These are phyloP conservation scores for Oryza brachyantha DNA, from an alignment of 176 grass and related monocot genomes.

Conservation along the genomic window DNA sequence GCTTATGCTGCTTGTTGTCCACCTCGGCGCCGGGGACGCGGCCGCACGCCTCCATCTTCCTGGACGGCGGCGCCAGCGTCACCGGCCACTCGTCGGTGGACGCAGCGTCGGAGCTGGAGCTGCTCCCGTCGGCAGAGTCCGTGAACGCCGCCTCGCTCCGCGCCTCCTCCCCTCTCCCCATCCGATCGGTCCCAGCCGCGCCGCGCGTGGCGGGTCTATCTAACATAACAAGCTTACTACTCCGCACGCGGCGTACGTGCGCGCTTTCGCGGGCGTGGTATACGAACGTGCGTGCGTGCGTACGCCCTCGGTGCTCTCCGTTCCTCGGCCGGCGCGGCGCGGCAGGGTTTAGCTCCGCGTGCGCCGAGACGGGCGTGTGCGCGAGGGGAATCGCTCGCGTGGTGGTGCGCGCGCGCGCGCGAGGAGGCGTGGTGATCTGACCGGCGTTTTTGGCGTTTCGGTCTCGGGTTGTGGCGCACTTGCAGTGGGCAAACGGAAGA, in stretches of 20 bases:
- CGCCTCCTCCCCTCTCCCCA: conserved; percentile 31
- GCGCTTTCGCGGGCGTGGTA: conserved; percentile 10
- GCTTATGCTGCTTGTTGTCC: conserved; percentile 33
- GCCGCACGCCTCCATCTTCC: not conserved
- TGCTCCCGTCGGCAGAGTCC: conserved; percentile 56
- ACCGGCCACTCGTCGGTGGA: conserved; percentile 46
- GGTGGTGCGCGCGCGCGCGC: not conserved
- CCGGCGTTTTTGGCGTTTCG: conserved; percentile 17
- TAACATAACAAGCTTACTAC: too few relatives aligned
- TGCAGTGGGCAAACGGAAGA: not conserved
- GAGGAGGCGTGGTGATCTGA: not conserved
- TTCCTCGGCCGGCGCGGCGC: conserved; percentile 24
- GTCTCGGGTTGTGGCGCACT: conserved; percentile 13
- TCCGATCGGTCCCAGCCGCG: not conserved
- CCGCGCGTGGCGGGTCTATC: not conserved
- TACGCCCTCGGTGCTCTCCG: not conserved
- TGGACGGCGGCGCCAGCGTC: not conserved
- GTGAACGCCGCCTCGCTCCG: conserved; percentile 54
- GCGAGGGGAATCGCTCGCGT: not conserved
- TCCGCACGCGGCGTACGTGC: too few relatives aligned
- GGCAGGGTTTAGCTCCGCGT: not conserved
- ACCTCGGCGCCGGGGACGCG: conserved; percentile 23
- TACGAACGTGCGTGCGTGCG: not conserved
- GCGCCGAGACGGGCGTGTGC: not conserved
- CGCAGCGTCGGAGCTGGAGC: conserved; percentile 63